Percentiles rank a stretch among this genome's conserved stretches.
Conservation (phyloP, 2,329 filamentous ascomycete species). For the Diaporthe amygdali region DNA sequence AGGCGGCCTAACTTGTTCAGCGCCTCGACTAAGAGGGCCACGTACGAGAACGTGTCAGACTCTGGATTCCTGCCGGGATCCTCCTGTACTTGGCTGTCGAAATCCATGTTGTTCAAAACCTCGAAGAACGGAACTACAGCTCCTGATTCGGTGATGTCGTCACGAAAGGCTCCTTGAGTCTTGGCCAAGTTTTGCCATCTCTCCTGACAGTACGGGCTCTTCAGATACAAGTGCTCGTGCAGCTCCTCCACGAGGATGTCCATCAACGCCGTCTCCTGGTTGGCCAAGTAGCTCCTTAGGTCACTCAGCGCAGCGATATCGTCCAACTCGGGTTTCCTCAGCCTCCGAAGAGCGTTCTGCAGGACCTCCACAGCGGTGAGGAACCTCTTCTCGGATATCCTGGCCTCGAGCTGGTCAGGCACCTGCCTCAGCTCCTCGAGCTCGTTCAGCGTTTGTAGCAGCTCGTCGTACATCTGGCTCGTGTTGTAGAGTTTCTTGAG, state of each 20-base stretch:
- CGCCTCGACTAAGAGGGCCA: conserved; percentile 84
- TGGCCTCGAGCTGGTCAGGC: conserved; percentile 89
- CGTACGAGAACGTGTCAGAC: conserved; percentile 93
- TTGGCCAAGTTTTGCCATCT: conserved; percentile 87
- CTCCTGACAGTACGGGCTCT: conserved; percentile 96
- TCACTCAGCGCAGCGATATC: conserved; percentile 89
- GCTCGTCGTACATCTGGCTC: conserved; percentile 88
- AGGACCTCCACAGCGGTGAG: conserved; percentile 90
- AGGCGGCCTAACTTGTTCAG: conserved; percentile 88
- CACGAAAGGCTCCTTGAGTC: conserved; percentile 59
- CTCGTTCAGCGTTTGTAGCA: conserved; percentile 81
- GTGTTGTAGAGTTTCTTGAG: conserved; percentile 86
- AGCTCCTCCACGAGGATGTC: conserved; percentile 97
- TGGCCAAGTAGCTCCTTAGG: conserved; percentile 84
- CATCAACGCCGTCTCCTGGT: conserved; percentile 89
- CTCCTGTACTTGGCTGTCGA: conserved; percentile 71
- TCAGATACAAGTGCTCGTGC: conserved; percentile 95
- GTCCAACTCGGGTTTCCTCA: conserved; percentile 87
- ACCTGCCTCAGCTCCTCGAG: conserved; percentile 88
- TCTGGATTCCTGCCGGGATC: conserved; percentile 94
- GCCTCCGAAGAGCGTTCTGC: conserved; percentile 82
- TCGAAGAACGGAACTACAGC: conserved; percentile 60
- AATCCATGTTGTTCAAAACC: conserved; percentile 65
- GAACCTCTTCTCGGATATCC: conserved; percentile 96
- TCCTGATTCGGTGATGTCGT: conserved; percentile 52